Conservation (phyloP, 2,329 filamentous ascomycete genomes). For the Cladosporium sphaerospermum region DNA sequence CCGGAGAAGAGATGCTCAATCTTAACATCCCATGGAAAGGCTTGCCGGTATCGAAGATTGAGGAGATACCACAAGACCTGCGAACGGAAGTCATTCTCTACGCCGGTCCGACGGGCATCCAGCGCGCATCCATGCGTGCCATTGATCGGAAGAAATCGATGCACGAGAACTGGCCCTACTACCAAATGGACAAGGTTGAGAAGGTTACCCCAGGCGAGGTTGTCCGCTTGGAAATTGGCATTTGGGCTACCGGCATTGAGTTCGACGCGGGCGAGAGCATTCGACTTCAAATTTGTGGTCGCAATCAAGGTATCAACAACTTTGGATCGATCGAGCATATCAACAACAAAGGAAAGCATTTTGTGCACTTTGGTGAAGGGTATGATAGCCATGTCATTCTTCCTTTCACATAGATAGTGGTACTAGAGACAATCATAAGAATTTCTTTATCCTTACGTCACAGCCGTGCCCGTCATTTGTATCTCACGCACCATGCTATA, state of each 20-base stretch:
- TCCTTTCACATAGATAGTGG: not conserved
- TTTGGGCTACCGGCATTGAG: conserved; percentile 42
- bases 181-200: conserved; percentile 5
- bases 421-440: too few species aligned
- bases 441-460: too few species aligned
- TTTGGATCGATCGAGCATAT: not conserved
- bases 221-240: conserved; percentile 42
- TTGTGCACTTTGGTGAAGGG: not conserved
- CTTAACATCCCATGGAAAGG: conserved; percentile 14
- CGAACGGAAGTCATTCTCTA: conserved; percentile 4
- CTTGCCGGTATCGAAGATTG: conserved; percentile 32
- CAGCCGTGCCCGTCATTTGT: too few species aligned
- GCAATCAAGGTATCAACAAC: not conserved
- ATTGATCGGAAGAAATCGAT: not conserved
- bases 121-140: conserved; percentile 6
- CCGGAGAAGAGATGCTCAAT: conserved; percentile 8
- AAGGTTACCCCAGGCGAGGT: conserved; percentile 28
- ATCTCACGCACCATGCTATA: too few species aligned
- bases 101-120: conserved; percentile 3
- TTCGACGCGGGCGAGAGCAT: conserved; percentile 34
- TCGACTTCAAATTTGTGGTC: not conserved
- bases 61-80: conserved; percentile 24
- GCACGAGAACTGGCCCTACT: conserved; percentile 8
- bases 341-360: conserved; percentile 6
- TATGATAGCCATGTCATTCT: conserved; percentile 5